phyloP scores from a whole-genome alignment of 2,329 filamentous ascomycete genomes.

The Elsinoe arachidis region DNA sequence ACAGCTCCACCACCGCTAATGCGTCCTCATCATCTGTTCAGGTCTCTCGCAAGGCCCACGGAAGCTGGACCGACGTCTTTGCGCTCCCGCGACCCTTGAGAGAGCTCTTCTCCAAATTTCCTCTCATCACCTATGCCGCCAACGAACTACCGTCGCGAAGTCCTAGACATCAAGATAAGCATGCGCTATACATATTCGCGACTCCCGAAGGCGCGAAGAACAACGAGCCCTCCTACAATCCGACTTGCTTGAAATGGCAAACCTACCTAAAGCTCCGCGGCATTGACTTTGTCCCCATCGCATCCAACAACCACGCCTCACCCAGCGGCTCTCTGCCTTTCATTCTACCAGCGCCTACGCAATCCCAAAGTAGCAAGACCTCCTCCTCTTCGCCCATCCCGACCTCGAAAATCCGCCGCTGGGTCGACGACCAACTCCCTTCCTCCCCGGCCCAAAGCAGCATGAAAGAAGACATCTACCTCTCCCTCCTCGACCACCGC shows the following conservation, averaged over 20 bases:
- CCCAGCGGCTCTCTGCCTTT: slow-evolving; percentile 84
- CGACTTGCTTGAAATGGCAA: slow-evolving; percentile 94
- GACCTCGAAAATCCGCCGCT: slow-evolving; percentile 60
- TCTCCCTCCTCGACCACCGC: slow-evolving; percentile 63
- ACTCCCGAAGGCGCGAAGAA: slow-evolving; percentile 51
- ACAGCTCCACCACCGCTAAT: slow-evolving; percentile 11
- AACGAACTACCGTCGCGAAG: slow-evolving; percentile 64
- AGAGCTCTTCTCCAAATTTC: slow-evolving; percentile 74
- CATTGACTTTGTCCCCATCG: slow-evolving; percentile 55
- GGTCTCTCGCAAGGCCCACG: slow-evolving; percentile 13
- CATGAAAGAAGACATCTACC: slow-evolving; percentile 62
- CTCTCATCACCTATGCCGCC: slow-evolving; percentile 63
- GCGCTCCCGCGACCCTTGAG: slow-evolving; percentile 67
- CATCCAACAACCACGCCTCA: slow-evolving; percentile 88
- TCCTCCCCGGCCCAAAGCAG: slow-evolving; percentile 23
- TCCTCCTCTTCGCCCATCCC: slow-evolving; percentile 41
- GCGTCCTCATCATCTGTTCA: neutral
- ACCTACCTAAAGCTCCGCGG: slow-evolving; percentile 72
- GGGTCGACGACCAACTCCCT: slow-evolving; percentile 45
- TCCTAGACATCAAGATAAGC: slow-evolving; percentile 38
- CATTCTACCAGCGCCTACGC: slow-evolving; percentile 50
- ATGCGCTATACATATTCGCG: slow-evolving; percentile 70
- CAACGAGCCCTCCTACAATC: slow-evolving; percentile 74
- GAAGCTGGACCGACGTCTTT: slow-evolving; percentile 30
- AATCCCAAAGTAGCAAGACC: slow-evolving; percentile 17